These are phyloP conservation scores for Knoxdaviesia proteae DNA, from an alignment of 2,329 filamentous ascomycete species.

Conservation along the genomic window DNA sequence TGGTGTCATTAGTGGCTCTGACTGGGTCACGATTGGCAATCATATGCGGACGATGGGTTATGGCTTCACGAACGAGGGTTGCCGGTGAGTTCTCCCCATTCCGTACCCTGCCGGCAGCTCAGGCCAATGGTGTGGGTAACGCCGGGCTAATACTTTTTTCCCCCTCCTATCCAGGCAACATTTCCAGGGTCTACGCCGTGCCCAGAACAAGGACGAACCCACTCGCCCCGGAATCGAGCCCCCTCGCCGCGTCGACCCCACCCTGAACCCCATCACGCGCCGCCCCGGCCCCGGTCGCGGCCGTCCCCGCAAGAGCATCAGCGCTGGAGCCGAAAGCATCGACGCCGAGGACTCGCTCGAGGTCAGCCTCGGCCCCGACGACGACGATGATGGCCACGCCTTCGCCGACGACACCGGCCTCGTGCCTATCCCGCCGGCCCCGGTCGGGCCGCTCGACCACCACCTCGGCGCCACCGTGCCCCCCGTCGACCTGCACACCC, in stretches of 20 bases:
- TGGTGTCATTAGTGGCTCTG: slow-evolving; percentile 37
- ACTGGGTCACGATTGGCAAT: slow-evolving; percentile 42
- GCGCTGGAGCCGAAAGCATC: not conserved
- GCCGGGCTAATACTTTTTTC: not conserved
- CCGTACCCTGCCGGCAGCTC: not conserved
- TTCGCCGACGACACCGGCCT: no score
- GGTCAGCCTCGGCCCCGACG: slow-evolving; percentile 1
- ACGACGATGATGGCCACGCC: slow-evolving; percentile 4
- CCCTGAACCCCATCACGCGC: slow-evolving; percentile 36
- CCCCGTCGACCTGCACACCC: no score
- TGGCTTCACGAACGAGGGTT: slow-evolving; percentile 43
- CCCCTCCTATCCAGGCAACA: slow-evolving; percentile 25
- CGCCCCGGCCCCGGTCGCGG: slow-evolving; percentile 36
- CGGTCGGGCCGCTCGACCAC: no score
- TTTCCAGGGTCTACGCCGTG: slow-evolving; percentile 35
- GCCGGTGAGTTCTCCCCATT: slow-evolving; percentile 25
- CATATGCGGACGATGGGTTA: slow-evolving; percentile 38
- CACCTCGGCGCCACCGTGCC: no score
- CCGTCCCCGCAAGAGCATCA: slow-evolving; percentile 22
- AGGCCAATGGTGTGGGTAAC: not conserved
- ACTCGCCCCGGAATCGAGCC: slow-evolving; percentile 14
- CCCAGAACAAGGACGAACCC: slow-evolving; percentile 29
- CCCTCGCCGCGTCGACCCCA: slow-evolving; percentile 24
- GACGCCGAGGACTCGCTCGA: no score
- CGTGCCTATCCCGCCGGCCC: no score